Conservation (phyloP, 192 early-diverging fungal genomes). For the Physocladia obscura region DNA sequence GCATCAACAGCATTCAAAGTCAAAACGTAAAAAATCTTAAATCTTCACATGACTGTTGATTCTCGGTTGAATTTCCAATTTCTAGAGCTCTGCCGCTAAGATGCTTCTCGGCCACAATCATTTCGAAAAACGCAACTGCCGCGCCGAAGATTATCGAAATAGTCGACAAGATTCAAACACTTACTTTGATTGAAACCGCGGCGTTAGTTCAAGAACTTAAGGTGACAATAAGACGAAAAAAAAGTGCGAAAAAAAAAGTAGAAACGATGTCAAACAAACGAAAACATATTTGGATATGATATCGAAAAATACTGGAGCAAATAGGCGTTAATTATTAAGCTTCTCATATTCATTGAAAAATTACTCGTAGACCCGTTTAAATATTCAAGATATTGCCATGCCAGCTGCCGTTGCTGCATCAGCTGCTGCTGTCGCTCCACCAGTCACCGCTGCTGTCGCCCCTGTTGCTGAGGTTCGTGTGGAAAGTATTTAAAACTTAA, state of each 20-base stretch:
- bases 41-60: too few relatives aligned
- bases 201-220: conserved; percentile 86
- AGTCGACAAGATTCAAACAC: conserved; percentile 85
- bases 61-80: too few relatives aligned
- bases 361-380: conserved; percentile 20
- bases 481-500: too few relatives aligned
- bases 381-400: conserved; percentile 86
- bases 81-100: background rate
- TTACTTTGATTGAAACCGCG: conserved; percentile 92
- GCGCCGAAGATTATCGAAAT: conserved; percentile 73
- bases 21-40: background rate
- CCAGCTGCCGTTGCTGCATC: conserved; percentile 71
- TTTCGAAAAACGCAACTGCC: background rate
- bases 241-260: background rate
- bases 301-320: too few relatives aligned
- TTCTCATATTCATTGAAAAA: too few relatives aligned
- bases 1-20: background rate
- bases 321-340: too few relatives aligned
- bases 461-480: conserved; percentile 53
- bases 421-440: conserved; percentile 55
- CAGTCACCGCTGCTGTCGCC: conserved; percentile 68
- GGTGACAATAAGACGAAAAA: conserved; percentile 49
- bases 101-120: background rate
- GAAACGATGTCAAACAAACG: too few relatives aligned
- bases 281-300: too few relatives aligned